Evolutionary conservation across 2,329 filamentous ascomycete species (phyloP), one percentile per base, ranked within the genome.

Genomic region (Escovopsis weberi): DNA sequence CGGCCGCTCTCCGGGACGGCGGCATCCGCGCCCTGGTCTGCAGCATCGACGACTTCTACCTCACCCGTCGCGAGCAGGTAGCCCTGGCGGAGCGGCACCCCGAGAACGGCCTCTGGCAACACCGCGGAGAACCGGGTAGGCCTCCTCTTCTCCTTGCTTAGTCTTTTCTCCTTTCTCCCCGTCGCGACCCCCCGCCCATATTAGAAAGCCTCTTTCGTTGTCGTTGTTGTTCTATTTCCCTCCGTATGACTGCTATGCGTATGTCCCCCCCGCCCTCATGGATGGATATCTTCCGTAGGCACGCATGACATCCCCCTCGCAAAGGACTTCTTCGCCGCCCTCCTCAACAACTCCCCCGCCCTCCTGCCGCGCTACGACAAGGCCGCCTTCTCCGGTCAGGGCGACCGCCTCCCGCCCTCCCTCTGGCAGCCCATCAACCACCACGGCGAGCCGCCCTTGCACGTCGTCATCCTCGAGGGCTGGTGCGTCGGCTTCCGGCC

Each of bases 31-130:
- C 81, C 3, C 67, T 84, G 39, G 80, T 86, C 42, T 74, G 85
- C 59, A 88, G 83, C 59, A 81, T 94, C 50, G 88, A 95, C 59
- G 87, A 94, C 64, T 79, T 95, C 52, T 94, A 95, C 63, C 77
- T 93, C 42, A 71, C 76, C 12, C 85, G 85, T 57, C 64, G 67
- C 19, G 72, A 80, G 49, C 84, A 91, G 59, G 58, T 71, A 26
- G 66, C 68, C 2, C 74, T 93, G 19, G 78, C 82, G 26, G 60
- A 69, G 37, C 61, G 71, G 6, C 68, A 91, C 54, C 74, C 82
- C 0, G 61, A 72, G 33, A 94, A 94, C 55, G 74, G 75, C 18
- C 72, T 95, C 3, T 69, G 94, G 38, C 82, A 86, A 54, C 81
- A 86, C 52, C 76, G 87, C 38, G 88, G 87, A 15, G 82, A 94